These are phyloP conservation scores for Boletus calvinii DNA, from an alignment of 1,284 basidiomycete species.

Conservation along the genomic window DNA sequence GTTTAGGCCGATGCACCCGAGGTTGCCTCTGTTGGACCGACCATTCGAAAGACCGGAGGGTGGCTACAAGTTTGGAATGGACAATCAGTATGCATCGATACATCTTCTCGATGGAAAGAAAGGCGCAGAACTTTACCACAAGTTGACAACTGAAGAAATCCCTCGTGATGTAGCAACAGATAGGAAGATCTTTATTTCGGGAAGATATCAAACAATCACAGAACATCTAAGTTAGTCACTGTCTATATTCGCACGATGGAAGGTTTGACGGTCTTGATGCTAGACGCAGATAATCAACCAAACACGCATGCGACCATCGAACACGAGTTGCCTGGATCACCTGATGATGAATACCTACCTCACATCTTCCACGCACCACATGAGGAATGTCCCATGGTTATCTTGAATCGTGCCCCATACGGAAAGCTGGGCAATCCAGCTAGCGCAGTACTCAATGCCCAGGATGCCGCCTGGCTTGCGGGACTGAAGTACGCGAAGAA, in stretches of 20 bases:
- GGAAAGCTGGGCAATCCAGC: conserved; percentile 40
- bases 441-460: conserved; percentile 58
- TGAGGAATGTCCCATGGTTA: conserved; percentile 68
- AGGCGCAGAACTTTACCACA: conserved; percentile 30
- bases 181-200: conserved; percentile 27
- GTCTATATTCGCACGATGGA: not conserved
- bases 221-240: conserved; percentile 34
- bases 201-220: conserved; percentile 36
- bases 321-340: conserved; percentile 28
- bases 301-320: conserved; percentile 33
- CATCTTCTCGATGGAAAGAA: conserved; percentile 30
- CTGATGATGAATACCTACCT: conserved; percentile 37
- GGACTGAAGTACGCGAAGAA: conserved; percentile 66
- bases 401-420: conserved; percentile 69
- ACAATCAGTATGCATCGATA: conserved; percentile 43
- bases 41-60: conserved; percentile 24
- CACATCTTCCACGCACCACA: conserved; percentile 56
- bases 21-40: conserved; percentile 48
- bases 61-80: conserved; percentile 49
- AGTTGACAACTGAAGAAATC: conserved; percentile 18
- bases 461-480: conserved; percentile 77
- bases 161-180: conserved; percentile 8
- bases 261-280: conserved; percentile 14
- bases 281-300: conserved; percentile 39
- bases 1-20: conserved; percentile 57